A percentile compares a stretch with the other conserved stretches of the same genome.
These are phyloP conservation scores for Austroboletus novae-zelandiae DNA, from an alignment of 1,284 basidiomycete genomes.

Conservation along the genomic window DNA sequence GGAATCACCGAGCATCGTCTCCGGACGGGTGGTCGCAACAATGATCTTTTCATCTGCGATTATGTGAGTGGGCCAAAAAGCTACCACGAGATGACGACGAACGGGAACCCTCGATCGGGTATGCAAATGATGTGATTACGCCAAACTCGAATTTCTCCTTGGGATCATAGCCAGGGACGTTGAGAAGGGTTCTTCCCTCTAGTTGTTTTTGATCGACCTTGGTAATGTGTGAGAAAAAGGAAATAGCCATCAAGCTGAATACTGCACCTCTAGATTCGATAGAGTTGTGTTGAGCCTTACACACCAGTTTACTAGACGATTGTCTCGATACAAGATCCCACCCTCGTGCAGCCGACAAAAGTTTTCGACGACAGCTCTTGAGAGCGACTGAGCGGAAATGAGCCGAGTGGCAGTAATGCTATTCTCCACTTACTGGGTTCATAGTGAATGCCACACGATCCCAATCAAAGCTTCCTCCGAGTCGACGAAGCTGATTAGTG, in stretches of 20 bases:
- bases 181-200: constrained; percentile 84
- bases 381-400: constrained; percentile 53
- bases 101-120: constrained; percentile 85
- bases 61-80: not conserved
- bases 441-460: constrained; percentile 94
- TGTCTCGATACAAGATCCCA: constrained; percentile 93
- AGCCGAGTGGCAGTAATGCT: not conserved
- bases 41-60: constrained; percentile 82
- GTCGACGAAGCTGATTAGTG: constrained; percentile 83
- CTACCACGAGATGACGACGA: constrained; percentile 12
- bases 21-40: constrained; percentile 96
- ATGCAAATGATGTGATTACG: constrained; percentile 94
- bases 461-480: constrained; percentile 97
- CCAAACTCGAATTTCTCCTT: constrained; percentile 99
- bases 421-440: constrained; percentile 63
- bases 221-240: not conserved
- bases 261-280: constrained; percentile 86
- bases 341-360: constrained; percentile 94
- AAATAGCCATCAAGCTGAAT: not conserved
- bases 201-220: constrained; percentile 94
- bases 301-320: constrained; percentile 99
- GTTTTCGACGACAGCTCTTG: constrained; percentile 87
- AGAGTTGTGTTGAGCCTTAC: constrained; percentile 94
- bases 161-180: constrained; percentile 90
- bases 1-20: constrained; percentile 98